These are phyloP conservation scores for Lenwebbia sp. DNA, from an alignment of 345 rosid species.

Conservation along the genomic window DNA sequence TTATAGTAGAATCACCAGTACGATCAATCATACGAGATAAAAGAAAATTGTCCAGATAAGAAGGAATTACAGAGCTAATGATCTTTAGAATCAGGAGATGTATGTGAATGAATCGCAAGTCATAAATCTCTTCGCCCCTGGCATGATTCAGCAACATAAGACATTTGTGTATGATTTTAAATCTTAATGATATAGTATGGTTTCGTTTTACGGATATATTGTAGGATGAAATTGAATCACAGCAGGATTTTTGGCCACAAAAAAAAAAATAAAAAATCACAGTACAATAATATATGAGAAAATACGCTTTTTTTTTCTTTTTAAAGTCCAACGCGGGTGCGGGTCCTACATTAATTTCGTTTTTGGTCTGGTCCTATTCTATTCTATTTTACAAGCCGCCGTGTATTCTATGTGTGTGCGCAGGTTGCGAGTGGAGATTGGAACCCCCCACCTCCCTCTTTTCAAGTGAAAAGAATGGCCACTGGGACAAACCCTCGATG, in stretches of 20 bases:
- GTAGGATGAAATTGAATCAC: accelerated
- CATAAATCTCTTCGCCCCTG: neutral
- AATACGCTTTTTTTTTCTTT: neutral
- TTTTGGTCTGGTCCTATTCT: no score
- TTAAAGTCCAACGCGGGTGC: neutral
- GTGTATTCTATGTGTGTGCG: no score
- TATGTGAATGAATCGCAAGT: accelerated
- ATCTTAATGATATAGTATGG: accelerated
- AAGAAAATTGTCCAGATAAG: accelerated
- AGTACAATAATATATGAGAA: neutral
- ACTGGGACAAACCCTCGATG: no score
- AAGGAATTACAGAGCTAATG: neutral
- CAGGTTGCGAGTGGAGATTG: no score
- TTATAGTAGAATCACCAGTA: accelerated
- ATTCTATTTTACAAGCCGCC: no score
- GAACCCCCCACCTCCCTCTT: no score
- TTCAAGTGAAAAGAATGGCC: no score
- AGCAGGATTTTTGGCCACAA: no score
- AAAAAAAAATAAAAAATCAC: neutral
- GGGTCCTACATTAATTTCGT: no score
- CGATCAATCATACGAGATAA: neutral
- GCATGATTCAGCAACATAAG: accelerated
- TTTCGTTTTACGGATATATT: accelerated
- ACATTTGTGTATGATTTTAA: accelerated
- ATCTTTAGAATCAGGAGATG: neutral